Base-by-base conservation (phyloP, 2,329 filamentous ascomycete species). In the Ophiostoma sp. region DNA sequence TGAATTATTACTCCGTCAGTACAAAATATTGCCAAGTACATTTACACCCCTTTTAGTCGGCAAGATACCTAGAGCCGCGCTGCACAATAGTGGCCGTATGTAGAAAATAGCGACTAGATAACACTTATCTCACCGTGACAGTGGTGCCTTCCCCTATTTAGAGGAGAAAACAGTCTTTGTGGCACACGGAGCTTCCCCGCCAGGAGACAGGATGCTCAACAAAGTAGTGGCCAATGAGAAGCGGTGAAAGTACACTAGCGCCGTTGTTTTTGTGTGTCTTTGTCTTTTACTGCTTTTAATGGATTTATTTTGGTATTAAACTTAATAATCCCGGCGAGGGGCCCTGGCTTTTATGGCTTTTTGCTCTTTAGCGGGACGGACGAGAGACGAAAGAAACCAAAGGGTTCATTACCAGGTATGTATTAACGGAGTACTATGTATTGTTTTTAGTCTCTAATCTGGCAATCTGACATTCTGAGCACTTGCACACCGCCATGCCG, bases 141-240 rank as follows among this genome's bases (percentile, higher is more conserved):
- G 65, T 41, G 36, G 41, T 41, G 66, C 66, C 54, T 68, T 33
- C 66, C 57, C 60, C 57, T 71, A 67, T 57, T 67, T 67, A 15
- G 10, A 41, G 44, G n/a, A 39, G 36, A 11, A 11, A n/a, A 27
- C 7, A 13, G 23, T 31, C 10, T 60, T n/a, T 60, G 54, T 15
- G 17, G 44, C 44, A 48, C 23, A 33, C 27, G 27, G 27, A 62
- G 57, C 57, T 62, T 62, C 57, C 57, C 57, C 57, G 57, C 57
- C 57, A 62, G 57, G 57, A 33, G 57, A 60, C 62, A 65, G 17
- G 17, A 65, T 65, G 62, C 35, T 67, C 39, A 67, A 67, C 57
- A 62, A 62, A 62, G 57, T 39, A 66, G 4, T 4, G 4, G 62
- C 33, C 62, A 66, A 66, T 62, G 57, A 27, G 15, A 62, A 31